Conservation (phyloP, 495 filamentous ascomycete species). For the Aspergillus conjunctus region DNA sequence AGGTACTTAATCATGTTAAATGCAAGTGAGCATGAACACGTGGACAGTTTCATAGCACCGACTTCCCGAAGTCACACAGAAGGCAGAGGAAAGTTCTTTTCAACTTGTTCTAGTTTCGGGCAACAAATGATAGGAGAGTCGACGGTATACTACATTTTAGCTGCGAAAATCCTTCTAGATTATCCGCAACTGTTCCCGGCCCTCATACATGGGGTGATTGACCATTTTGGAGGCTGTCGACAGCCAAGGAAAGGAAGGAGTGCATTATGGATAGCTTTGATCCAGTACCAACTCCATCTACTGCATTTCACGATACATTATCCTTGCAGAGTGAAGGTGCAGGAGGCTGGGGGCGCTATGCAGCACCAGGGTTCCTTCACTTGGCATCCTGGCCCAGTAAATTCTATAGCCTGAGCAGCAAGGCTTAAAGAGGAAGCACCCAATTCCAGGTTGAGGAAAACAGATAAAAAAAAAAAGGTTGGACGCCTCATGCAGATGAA, state of each 20-base stretch:
- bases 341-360: slow-evolving; percentile 12
- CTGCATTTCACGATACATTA: slow-evolving; percentile 1
- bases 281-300: neutral
- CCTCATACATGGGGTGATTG: neutral
- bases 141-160: neutral
- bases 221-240: slow-evolving; percentile 7
- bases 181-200: neutral
- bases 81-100: slow-evolving; percentile 2
- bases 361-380: slow-evolving; percentile 6
- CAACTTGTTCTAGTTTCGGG: slow-evolving; percentile 1
- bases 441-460: neutral
- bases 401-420: slow-evolving; percentile 11
- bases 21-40: slow-evolving; percentile 22
- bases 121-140: neutral
- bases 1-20: slow-evolving; percentile 7
- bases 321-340: slow-evolving; percentile 14
- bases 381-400: slow-evolving; percentile 11
- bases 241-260: slow-evolving; percentile 9
- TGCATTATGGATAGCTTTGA: neutral
- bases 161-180: neutral
- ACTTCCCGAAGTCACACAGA: slow-evolving; percentile 9
- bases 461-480: too few species aligned
- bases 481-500: neutral
- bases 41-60: slow-evolving; percentile 20
- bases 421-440: neutral